Evolutionary conservation across 164 flowering plant species (phyloP), one percentile per base, ranked within the genome.

Genomic region (Saururus chinensis): DNA sequence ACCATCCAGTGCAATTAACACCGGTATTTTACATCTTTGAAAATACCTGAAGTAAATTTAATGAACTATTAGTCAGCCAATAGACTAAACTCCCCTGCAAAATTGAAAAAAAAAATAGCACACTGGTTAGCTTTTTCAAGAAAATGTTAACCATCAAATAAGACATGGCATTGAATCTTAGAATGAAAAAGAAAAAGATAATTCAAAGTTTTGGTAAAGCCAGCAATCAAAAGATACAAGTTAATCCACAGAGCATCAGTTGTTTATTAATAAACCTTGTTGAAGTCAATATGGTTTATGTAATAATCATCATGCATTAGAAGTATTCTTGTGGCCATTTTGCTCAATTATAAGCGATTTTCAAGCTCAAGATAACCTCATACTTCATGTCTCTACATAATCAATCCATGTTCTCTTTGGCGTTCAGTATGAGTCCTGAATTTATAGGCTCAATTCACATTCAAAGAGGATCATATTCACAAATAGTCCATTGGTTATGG

Each of bases 61-160:
- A 53, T 53, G 91, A 82, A 67, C 88, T 81, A 63, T 92, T 92
- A 1, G 92, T 85, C 35, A 87, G 66, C 98, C 98, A 92, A 64
- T 84, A 89, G 19, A 92, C 75, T 48, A 84, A 76, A 72, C 90
- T 79, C 40, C 92, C 97, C 95, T 90, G 89, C 69, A 78, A 72
- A 66, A 59, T 2, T 45, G 4, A 66, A 63, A 56, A 57, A 51
- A 40, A 42, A 61, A 51, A 20, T 26, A 63, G 22, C 21, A 21
- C 0, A 51, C 19, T 40, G 51, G n/a, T 41, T 20, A 57, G 12
- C 25, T 40, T 14, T 17, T 20, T 26, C 40, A 20, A 24, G 58
- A 59, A 41, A 59, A 19, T 5, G 13, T 40, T 16, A 16, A 37
- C 0, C 13, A 17, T n/a, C n/a, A 40, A 40, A 40, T 9, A n/a